Percentiles rank a stretch among this genome's conserved stretches.
Evolutionary conservation across 1,284 basidiomycete genomes (phyloP).

Genomic region (Apiotrichum veenhuisii): DNA sequence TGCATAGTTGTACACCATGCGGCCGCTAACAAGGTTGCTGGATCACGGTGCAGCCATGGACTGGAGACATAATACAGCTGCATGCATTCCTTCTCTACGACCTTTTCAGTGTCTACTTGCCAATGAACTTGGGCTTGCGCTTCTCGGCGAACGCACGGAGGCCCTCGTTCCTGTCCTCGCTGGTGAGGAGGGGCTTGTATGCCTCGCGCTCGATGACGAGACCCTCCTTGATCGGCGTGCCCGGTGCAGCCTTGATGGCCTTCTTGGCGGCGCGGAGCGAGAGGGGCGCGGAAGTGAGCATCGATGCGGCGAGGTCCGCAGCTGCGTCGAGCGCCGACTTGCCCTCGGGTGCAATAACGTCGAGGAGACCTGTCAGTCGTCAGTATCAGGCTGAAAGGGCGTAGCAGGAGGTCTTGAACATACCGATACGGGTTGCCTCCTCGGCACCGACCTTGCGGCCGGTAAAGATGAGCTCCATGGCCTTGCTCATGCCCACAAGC

Average conservation of each 20-base stretch:
- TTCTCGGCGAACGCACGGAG: slow-evolving; percentile 86
- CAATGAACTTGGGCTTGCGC: slow-evolving; percentile 73
- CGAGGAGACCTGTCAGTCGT: slow-evolving; percentile 52
- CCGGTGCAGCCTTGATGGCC: slow-evolving; percentile 74
- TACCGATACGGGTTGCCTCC: slow-evolving; percentile 75
- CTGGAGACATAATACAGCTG: not conserved
- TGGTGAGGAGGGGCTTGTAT: slow-evolving; percentile 77
- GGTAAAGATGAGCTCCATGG: slow-evolving; percentile 85
- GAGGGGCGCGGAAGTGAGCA: slow-evolving; percentile 62
- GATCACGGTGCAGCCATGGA: too few relatives aligned
- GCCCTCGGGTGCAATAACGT: slow-evolving; percentile 54
- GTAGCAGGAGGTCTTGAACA: slow-evolving; percentile 16
- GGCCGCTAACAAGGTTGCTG: too few relatives aligned
- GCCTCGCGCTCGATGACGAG: slow-evolving; percentile 83
- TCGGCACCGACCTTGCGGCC: slow-evolving; percentile 61
- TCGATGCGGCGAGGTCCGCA: slow-evolving; percentile 29
- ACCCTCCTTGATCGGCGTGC: slow-evolving; percentile 72
- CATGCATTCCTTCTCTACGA: not conserved
- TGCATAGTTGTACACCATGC: slow-evolving; percentile 34
- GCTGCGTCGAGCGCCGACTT: slow-evolving; percentile 31
- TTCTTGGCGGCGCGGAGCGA: slow-evolving; percentile 84
- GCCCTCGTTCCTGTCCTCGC: slow-evolving; percentile 77
- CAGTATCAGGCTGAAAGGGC: slow-evolving; percentile 16
- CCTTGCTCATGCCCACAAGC: slow-evolving; percentile 71
- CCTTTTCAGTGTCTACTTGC: slow-evolving; percentile 48